Base-by-base conservation (phyloP, 164 flowering plant genomes). In the Liquidambar formosana region DNA sequence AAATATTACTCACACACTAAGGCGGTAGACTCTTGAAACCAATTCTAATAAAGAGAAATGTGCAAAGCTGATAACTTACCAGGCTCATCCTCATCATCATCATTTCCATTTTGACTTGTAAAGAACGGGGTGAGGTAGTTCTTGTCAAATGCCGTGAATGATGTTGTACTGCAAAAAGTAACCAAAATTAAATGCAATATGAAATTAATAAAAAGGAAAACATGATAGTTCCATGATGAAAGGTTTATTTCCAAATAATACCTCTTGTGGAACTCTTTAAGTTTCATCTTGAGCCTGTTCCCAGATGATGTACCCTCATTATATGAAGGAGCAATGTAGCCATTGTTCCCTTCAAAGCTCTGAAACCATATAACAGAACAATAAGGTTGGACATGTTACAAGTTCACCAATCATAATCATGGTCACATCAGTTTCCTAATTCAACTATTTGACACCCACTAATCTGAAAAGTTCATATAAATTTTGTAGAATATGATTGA, bases 71-170 rank as follows among this genome's bases (percentile, higher is more conserved):
- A 33, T 60, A 23, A 47, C 78, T 77, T 79, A 85, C 89, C 88
- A 22, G 54, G 58, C 6, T 70, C 76, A 14, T 80, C 90, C 13
- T 84, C 86, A 10, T 81, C 89, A 11, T 79, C 89, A 15, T 79
- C 89, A 65, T 92, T 96, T 67, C 88, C 97, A 80, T 76, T 84
- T 72, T 93, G 95, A 71, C 89, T 88, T 14, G 97, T 95, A 77
- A 95, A 95, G 82, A 95, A 93, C 18, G 99, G 99, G 18, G 97
- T 95, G 53, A 95, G 91, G 78, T 87, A 95, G 76, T 95, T 93
- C 77, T 69, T 91, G 71, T 95, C 97, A 53, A 95, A 74, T 51
- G 94, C 93, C 14, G 94, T 85, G 75, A 95, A 95, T 48, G 97
- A 88, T 45, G 96, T 83, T 3, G 97, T 68, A 69, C 99, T 95